phyloP scores from a whole-genome alignment of 176 grass and related monocot species.

The Zoysia pacifica region DNA sequence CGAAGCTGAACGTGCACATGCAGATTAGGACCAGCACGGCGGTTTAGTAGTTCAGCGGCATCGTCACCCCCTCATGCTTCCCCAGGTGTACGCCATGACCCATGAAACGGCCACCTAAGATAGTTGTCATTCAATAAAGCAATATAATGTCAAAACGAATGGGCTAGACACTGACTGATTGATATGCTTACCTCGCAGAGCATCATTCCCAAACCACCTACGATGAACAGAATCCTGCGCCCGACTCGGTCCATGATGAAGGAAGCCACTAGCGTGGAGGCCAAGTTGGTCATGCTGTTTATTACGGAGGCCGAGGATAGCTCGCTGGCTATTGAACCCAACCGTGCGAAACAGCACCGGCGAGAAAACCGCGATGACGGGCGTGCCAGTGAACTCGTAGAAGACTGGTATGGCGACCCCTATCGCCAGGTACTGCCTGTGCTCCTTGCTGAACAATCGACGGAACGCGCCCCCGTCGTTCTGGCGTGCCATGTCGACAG shows the following conservation, averaged over 20 bases:
- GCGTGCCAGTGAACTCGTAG: slow-evolving; percentile 66
- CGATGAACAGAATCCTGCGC: slow-evolving; percentile 55
- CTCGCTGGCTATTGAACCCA: slow-evolving; percentile 58
- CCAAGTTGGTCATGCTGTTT: slow-evolving; percentile 29
- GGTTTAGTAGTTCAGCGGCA: slow-evolving; percentile 49
- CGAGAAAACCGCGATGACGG: slow-evolving; percentile 52
- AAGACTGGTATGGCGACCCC: slow-evolving; percentile 61
- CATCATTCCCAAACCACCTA: slow-evolving; percentile 51
- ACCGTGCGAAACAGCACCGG: slow-evolving; percentile 65
- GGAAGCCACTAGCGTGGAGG: slow-evolving; percentile 28
- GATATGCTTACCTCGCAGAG: slow-evolving; percentile 43
- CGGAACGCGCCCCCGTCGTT: slow-evolving; percentile 57
- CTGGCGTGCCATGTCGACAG: slow-evolving; percentile 31
- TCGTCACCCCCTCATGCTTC: slow-evolving; percentile 16
- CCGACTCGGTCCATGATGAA: slow-evolving; percentile 44
- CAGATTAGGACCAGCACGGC: slow-evolving; percentile 69
- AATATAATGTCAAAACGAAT: not conserved
- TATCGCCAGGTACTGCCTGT: slow-evolving; percentile 57
- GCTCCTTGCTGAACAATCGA: slow-evolving; percentile 42
- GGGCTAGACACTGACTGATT: not conserved
- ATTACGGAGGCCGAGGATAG: slow-evolving; percentile 54
- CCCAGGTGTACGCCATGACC: slow-evolving; percentile 63
- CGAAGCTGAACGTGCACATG: slow-evolving; percentile 60
- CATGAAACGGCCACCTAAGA: slow-evolving; percentile 47
- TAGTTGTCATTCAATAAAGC: not conserved